Base-by-base conservation (phyloP, 352 stramenopile genomes). In the Discostella stelligera region DNA sequence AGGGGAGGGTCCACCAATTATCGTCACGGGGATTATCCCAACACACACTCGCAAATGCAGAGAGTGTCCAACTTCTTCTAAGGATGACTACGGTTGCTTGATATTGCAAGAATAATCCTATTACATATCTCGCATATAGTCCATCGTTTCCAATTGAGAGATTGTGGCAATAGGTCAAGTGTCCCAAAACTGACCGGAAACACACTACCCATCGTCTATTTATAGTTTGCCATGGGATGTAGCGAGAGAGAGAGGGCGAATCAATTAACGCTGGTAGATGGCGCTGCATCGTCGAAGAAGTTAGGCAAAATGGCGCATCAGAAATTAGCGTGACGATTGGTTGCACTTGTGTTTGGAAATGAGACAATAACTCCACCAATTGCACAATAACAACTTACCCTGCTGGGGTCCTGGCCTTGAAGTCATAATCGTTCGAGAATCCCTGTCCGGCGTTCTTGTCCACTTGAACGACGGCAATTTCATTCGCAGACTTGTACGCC, bases 361-460 rank as follows among this genome's bases (percentile, higher is more conserved):
- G 41, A 58, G 23, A 41, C 3, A 58, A 32, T 25, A 44, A 4
- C 50, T 3, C 53, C 13, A 10, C 50, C n/a, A 50, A 62, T 20
- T 53, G 37, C 44, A 50, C 50, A 5, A 39, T 14, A 50, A 55
- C 41, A 44, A 84, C 79, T 86, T 69, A 86, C 77, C 80, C 86
- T 58, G 81, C 72, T 10, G 70, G 58, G 39, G 88, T 90, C 50
- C 77, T 62, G 46, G 80, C 55, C 77, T 80, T 83, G 81, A 83
- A 95, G 78, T 94, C 88, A 56, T 80, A 94, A 71, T 95, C 89
- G 44, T 54, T 80, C 5, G 80, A 90, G 82, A 92, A 93, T 76
- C 89, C 89, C 74, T 95, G 90, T 72, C 88, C 88, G 70, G 59
- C 55, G 6, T 73, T 64, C 27, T 54, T 59, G 54, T 82, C 70